phyloP scores from a whole-genome alignment of 345 rosid genomes.

The Brassica cretica region DNA sequence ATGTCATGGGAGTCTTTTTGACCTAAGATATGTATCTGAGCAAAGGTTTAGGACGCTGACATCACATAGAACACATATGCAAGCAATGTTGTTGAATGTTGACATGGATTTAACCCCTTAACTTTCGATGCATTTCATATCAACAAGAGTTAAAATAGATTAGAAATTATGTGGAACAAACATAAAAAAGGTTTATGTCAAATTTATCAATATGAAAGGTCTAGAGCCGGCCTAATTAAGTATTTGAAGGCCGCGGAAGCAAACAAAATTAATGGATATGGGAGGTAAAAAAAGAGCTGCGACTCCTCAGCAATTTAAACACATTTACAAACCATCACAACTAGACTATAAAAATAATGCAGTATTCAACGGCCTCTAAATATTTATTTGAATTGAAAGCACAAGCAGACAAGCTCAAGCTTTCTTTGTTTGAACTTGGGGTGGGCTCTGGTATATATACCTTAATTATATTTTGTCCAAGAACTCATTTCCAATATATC shows the following conservation, averaged over 20 bases:
- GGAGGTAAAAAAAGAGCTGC: not conserved
- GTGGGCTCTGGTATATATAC: not conserved
- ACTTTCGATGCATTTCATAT: not conserved
- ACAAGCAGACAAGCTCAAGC: not conserved
- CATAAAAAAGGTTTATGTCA: not conserved
- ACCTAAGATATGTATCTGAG: not conserved
- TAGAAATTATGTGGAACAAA: not conserved
- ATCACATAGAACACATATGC: not conserved
- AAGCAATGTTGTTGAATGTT: slow-evolving; percentile 2
- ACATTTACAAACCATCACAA: not conserved
- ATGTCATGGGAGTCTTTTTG: not conserved
- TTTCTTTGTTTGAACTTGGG: not conserved
- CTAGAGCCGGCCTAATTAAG: not conserved
- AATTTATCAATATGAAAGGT: not conserved
- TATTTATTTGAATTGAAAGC: not conserved
- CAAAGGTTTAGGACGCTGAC: not conserved
- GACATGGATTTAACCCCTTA: not conserved
- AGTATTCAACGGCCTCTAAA: not conserved
- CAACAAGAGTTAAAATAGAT: not conserved
- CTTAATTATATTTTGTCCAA: not conserved
- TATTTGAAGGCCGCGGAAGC: not conserved
- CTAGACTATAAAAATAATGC: not conserved
- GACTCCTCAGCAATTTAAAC: not conserved
- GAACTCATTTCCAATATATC: not conserved
- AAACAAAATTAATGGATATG: not conserved